Percentiles rank a stretch among this genome's conserved stretches.
phyloP scores from a whole-genome alignment of 495 filamentous ascomycete species.

The Melanomma pulvis-pyrius region DNA sequence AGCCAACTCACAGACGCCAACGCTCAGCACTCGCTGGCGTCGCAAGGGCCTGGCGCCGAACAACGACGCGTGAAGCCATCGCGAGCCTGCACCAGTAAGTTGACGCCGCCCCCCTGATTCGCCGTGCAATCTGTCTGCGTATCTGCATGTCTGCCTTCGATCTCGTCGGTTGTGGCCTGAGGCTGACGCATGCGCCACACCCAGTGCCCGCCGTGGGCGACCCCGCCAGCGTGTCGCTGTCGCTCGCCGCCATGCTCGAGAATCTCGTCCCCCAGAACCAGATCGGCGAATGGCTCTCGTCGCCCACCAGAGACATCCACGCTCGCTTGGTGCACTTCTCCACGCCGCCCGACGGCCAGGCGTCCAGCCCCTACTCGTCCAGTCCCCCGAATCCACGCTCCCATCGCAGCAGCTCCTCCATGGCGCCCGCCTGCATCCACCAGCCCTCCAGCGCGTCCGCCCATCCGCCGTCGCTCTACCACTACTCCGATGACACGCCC shows the following conservation, averaged over 20 bases:
- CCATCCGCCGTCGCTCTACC: constrained; percentile 33
- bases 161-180: constrained; percentile 7
- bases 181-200: constrained; percentile 28
- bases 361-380: constrained; percentile 5
- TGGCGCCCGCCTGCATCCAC: constrained; percentile 37
- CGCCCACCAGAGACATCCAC: constrained; percentile 29
- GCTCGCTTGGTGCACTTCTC: constrained; percentile 32
- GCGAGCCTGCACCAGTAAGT: constrained; percentile 9
- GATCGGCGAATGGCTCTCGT: constrained; percentile 29
- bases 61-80: constrained; percentile 10
- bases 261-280: constrained; percentile 18
- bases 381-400: constrained; percentile 11
- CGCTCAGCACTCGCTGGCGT: neutral
- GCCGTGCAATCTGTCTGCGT: neutral
- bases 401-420: constrained; percentile 21
- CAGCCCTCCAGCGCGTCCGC: constrained; percentile 28
- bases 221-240: constrained; percentile 22
- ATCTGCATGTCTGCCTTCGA: neutral
- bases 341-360: constrained; percentile 16
- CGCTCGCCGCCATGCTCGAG: constrained; percentile 26
- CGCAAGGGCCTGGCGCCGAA: neutral
- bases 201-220: constrained; percentile 10
- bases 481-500: constrained; percentile 30
- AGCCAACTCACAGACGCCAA: constrained; percentile 21
- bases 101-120: neutral